Evolutionary conservation across 2,329 filamentous ascomycete genomes (phyloP).

Genomic region (Cercospora zeina): DNA sequence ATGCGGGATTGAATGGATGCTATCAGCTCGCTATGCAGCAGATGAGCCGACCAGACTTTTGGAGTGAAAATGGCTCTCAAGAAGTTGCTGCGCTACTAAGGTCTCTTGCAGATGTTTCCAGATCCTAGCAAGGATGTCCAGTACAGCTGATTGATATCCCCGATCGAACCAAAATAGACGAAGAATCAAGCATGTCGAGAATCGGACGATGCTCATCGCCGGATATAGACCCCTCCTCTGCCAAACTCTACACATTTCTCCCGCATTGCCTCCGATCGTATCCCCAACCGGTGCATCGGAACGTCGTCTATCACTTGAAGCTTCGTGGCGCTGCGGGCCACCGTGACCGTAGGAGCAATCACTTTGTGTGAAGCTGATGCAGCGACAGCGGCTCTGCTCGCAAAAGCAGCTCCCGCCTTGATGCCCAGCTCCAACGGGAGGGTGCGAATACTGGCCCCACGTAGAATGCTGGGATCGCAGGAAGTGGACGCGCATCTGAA

Average conservation of each 20-base stretch:
- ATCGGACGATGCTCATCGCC: not conserved
- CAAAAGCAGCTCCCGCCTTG: constrained; percentile 19
- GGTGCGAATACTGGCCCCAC: constrained; percentile 21
- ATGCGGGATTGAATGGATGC: constrained; percentile 7
- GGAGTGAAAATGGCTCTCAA: constrained; percentile 18
- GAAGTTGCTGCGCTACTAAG: constrained; percentile 12
- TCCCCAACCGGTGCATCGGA: constrained; percentile 16
- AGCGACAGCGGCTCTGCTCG: constrained; percentile 11
- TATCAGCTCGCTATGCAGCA: constrained; percentile 20
- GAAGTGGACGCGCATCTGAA: constrained; percentile 21
- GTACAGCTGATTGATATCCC: not conserved
- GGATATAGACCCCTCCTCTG: constrained; percentile 13
- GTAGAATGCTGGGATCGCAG: constrained; percentile 19
- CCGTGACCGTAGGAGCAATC: constrained; percentile 10
- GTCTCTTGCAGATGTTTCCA: constrained; percentile 10
- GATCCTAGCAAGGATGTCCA: not conserved
- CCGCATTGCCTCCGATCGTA: constrained; percentile 11
- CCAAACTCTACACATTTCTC: constrained; percentile 10
- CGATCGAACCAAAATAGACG: not conserved
- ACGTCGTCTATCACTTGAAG: constrained; percentile 2
- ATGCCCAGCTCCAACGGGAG: constrained; percentile 23
- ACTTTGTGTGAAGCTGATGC: constrained; percentile 11
- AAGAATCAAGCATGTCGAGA: not conserved
- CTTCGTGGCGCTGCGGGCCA: constrained; percentile 14
- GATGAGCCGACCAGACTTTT: constrained; percentile 20